Percentiles rank a stretch among this genome's conserved stretches.
These are phyloP conservation scores for Byssothecium circinans DNA, from an alignment of 2,329 filamentous ascomycete genomes.

Conservation along the genomic window DNA sequence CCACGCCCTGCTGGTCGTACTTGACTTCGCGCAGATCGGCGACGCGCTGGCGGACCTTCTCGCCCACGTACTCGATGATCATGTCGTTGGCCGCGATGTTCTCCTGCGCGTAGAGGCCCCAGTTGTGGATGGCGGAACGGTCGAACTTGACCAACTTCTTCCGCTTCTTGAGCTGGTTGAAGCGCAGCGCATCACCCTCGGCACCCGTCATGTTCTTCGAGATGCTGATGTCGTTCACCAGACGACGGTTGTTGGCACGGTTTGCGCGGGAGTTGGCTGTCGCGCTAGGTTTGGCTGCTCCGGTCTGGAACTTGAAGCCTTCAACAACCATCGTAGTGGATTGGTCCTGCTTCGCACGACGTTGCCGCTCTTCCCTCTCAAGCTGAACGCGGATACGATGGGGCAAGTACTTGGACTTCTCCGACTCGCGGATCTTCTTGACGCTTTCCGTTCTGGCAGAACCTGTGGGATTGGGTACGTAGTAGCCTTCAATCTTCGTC, in stretches of 20 bases:
- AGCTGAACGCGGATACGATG: constrained; percentile 96
- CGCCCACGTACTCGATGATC: constrained; percentile 99
- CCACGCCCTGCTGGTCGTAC: constrained; percentile 95
- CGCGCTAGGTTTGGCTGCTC: constrained; percentile 76
- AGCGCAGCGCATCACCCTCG: constrained; percentile 89
- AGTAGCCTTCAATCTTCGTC: constrained; percentile 66
- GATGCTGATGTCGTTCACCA: constrained; percentile 91
- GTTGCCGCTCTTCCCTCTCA: constrained; percentile 87
- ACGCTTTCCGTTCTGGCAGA: constrained; percentile 89
- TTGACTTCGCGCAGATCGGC: constrained; percentile 92
- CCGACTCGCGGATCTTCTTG: constrained; percentile 93
- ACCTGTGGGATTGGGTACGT: constrained; percentile 83
- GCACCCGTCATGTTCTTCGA: constrained; percentile 73
- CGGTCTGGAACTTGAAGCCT: constrained; percentile 60
- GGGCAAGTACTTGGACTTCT: constrained; percentile 97
- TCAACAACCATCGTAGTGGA: constrained; percentile 35
- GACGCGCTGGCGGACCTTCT: constrained; percentile 94
- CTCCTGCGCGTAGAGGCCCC: constrained; percentile 97
- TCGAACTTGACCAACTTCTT: constrained; percentile 99
- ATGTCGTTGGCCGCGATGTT: constrained; percentile 97
- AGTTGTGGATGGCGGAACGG: constrained; percentile 96
- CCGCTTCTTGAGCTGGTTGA: constrained; percentile 98
- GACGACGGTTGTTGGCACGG: constrained; percentile 91
- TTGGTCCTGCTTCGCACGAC: constrained; percentile 66
- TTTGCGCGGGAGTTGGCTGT: constrained; percentile 92